Conservation (phyloP, 2,329 filamentous ascomycete genomes). For the Furcasterigmium furcatum region DNA sequence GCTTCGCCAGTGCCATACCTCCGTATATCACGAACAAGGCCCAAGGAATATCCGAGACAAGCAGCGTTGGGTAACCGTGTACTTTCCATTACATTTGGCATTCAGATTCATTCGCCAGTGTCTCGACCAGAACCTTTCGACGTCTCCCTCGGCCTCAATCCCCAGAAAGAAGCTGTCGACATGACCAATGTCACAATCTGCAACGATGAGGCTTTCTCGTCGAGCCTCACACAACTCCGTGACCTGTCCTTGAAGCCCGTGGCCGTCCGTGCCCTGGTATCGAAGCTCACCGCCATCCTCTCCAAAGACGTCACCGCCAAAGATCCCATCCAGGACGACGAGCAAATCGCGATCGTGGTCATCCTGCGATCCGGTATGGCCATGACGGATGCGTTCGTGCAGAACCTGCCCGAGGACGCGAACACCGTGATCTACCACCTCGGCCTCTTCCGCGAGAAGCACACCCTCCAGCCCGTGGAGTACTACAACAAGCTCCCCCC, state of each 20-base stretch:
- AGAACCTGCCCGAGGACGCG: constrained; percentile 17
- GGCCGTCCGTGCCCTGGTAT: constrained; percentile 16
- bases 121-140: too few species aligned
- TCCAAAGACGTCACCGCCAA: constrained; percentile 12
- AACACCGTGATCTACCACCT: constrained; percentile 54
- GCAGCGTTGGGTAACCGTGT: too few species aligned
- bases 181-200: neutral
- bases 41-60: too few species aligned
- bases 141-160: too few species aligned
- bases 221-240: constrained; percentile 9
- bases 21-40: too few species aligned
- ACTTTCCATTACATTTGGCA: too few species aligned
- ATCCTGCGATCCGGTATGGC: constrained; percentile 31
- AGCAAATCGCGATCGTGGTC: constrained; percentile 25
- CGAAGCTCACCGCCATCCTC: constrained; percentile 18
- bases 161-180: too few species aligned
- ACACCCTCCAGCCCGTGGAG: constrained; percentile 61
- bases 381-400: constrained; percentile 31
- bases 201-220: neutral
- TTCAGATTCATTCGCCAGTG: too few species aligned
- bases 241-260: constrained; percentile 10
- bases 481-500: constrained; percentile 67
- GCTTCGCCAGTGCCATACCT: too few species aligned
- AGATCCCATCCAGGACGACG: constrained; percentile 10
- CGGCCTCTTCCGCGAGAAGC: constrained; percentile 63